These are phyloP conservation scores for Diaporthe citriasiana DNA, from an alignment of 2,329 filamentous ascomycete genomes.

Conservation along the genomic window DNA sequence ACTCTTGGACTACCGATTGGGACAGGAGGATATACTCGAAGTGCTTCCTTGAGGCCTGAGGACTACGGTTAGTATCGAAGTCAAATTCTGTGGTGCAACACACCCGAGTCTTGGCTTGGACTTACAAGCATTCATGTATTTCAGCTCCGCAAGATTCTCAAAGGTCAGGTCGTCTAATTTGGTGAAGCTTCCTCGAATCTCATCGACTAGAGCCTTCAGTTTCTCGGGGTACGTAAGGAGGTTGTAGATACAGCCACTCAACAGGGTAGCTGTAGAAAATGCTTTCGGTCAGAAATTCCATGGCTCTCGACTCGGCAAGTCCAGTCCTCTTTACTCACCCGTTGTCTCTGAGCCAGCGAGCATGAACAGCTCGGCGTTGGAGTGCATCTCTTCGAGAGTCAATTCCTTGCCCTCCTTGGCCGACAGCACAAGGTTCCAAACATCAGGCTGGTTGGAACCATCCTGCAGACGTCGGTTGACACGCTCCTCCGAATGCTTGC, in stretches of 20 bases:
- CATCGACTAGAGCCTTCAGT: slow-evolving; percentile 45
- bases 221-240: neutral
- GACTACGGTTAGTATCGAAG: neutral
- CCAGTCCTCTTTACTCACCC: slow-evolving; percentile 52
- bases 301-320: slow-evolving; percentile 24
- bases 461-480: slow-evolving; percentile 48
- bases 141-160: slow-evolving; percentile 44
- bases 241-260: slow-evolving; percentile 24
- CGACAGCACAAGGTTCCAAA: slow-evolving; percentile 47
- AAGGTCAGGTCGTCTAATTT: slow-evolving; percentile 48
- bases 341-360: slow-evolving; percentile 49
- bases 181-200: slow-evolving; percentile 49
- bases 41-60: slow-evolving; percentile 45
- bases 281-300: neutral
- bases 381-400: slow-evolving; percentile 43
- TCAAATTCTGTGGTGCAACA: too few relatives aligned
- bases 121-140: slow-evolving; percentile 48
- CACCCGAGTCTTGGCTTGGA: neutral
- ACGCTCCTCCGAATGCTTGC: slow-evolving; percentile 45
- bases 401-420: slow-evolving; percentile 44
- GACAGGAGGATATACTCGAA: slow-evolving; percentile 47
- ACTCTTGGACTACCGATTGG: slow-evolving; percentile 45
- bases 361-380: slow-evolving; percentile 44
- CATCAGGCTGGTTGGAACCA: slow-evolving; percentile 47
- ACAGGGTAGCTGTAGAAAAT: slow-evolving; percentile 6